These are phyloP conservation scores for Rhizomucor pusillus DNA, from an alignment of 371 early-diverging fungal genomes.

Conservation along the genomic window DNA sequence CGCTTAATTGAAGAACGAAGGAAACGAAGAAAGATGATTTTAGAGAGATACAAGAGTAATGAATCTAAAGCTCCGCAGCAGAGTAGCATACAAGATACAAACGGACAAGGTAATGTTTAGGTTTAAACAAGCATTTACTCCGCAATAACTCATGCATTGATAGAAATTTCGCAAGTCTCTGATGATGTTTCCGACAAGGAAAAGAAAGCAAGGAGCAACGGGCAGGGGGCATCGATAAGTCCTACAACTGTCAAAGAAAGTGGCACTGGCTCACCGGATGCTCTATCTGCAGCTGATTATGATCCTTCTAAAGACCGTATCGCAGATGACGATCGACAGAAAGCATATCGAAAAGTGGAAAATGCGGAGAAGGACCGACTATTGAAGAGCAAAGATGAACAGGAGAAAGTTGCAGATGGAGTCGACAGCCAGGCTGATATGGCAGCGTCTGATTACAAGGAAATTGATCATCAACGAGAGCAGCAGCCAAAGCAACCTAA, in stretches of 20 bases:
- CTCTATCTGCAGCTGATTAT: conserved; percentile 73
- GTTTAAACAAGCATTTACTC: too few species aligned
- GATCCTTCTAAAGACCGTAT: conserved; percentile 60
- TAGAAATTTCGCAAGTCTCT: too few species aligned
- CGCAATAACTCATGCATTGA: too few species aligned
- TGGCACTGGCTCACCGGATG: conserved; percentile 41
- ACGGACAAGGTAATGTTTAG: too few species aligned
- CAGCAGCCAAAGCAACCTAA: conserved; percentile 9
- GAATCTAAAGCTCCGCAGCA: conserved; percentile 5
- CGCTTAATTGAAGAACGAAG: conserved; percentile 78
- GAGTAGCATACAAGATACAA: conserved; percentile 6
- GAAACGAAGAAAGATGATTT: conserved; percentile 64
- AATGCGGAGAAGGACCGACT: conserved; percentile 46
- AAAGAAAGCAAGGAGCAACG: conserved; percentile 5
- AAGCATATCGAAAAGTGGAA: conserved; percentile 14
- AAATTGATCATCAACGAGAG: conserved; percentile 21
- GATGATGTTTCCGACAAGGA: conserved; percentile 1
- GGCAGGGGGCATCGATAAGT: background rate
- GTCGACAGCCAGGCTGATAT: conserved; percentile 50
- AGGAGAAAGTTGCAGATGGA: conserved; percentile 30
- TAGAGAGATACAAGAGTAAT: conserved; percentile 51
- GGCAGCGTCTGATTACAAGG: conserved; percentile 62
- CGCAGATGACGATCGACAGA: conserved; percentile 35
- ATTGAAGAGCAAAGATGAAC: conserved; percentile 53
- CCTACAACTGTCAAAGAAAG: conserved; percentile 1